These are phyloP conservation scores for Xylaria sp. DNA, from an alignment of 2,329 filamentous ascomycete species.

Conservation along the genomic window DNA sequence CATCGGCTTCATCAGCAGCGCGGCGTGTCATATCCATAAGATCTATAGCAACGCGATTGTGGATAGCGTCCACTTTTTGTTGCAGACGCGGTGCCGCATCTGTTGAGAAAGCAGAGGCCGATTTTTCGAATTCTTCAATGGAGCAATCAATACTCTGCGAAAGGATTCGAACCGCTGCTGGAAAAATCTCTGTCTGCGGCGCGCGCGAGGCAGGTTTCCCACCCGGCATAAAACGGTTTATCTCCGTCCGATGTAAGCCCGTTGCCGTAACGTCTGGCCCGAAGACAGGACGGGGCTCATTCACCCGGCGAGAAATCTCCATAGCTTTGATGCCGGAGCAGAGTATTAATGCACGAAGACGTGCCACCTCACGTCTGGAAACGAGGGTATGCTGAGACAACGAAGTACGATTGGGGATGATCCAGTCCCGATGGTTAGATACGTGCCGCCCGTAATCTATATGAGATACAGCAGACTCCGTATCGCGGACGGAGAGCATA, in stretches of 20 bases:
- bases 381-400: slow-evolving; percentile 56
- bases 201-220: slow-evolving; percentile 50
- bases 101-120: slow-evolving; percentile 68
- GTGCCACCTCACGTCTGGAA: slow-evolving; percentile 78
- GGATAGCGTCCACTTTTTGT: slow-evolving; percentile 58
- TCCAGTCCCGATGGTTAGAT: slow-evolving; percentile 56
- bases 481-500: slow-evolving; percentile 45
- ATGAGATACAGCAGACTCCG: slow-evolving; percentile 20
- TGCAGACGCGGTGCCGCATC: slow-evolving; percentile 66
- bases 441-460: slow-evolving; percentile 27
- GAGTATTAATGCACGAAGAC: slow-evolving; percentile 79
- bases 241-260: slow-evolving; percentile 55
- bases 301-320: slow-evolving; percentile 76
- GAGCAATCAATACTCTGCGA: slow-evolving; percentile 58
- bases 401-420: slow-evolving; percentile 58
- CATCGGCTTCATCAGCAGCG: slow-evolving; percentile 82
- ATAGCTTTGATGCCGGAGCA: slow-evolving; percentile 90
- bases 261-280: slow-evolving; percentile 42
- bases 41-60: slow-evolving; percentile 61
- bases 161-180: slow-evolving; percentile 63
- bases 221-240: slow-evolving; percentile 53
- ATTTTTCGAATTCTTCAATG: slow-evolving; percentile 65
- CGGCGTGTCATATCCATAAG: slow-evolving; percentile 70
- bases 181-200: slow-evolving; percentile 59
- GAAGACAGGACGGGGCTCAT: slow-evolving; percentile 57